These are phyloP conservation scores for Galium porrigens DNA, from an alignment of 305 asterid genomes.

Conservation along the genomic window DNA sequence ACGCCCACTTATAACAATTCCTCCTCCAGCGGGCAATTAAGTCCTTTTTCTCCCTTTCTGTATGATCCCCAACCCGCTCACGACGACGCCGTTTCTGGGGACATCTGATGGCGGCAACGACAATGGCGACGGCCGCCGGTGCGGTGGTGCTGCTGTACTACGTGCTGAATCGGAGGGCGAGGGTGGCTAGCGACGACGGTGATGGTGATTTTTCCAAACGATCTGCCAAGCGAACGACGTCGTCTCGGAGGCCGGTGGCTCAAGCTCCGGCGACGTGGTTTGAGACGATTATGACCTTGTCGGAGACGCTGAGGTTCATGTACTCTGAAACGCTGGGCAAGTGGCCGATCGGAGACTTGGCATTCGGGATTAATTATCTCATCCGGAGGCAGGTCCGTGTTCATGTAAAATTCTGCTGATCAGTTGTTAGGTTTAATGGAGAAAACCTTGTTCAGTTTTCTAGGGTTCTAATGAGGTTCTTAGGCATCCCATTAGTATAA, in stretches of 20 bases:
- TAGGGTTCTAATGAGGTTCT: neutral
- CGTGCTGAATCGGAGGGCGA: conserved; percentile 45
- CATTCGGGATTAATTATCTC: conserved; percentile 72
- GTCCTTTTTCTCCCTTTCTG: neutral
- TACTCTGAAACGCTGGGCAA: conserved; percentile 79
- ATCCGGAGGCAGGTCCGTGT: conserved; percentile 62
- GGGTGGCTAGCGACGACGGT: conserved; percentile 10
- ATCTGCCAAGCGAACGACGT: conserved; percentile 44
- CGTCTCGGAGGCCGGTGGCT: conserved; percentile 59
- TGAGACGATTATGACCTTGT: conserved; percentile 58
- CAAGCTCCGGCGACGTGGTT: conserved; percentile 90
- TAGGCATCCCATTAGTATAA: neutral
- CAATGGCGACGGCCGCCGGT: conserved; percentile 82
- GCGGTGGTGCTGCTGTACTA: conserved; percentile 60
- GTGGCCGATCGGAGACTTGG: conserved; percentile 89
- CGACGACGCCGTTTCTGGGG: neutral
- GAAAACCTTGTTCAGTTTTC: neutral
- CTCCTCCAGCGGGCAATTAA: neutral
- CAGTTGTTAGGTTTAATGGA: neutral
- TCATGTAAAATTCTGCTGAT: neutral
- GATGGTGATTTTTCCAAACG: conserved; percentile 47
- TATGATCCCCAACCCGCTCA: neutral
- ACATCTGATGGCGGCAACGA: conserved; percentile 57
- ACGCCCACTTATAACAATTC: neutral
- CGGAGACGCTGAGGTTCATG: conserved; percentile 75